Conservation (phyloP, 352 stramenopile species). For the Phytopythium cucurbitacearum region DNA sequence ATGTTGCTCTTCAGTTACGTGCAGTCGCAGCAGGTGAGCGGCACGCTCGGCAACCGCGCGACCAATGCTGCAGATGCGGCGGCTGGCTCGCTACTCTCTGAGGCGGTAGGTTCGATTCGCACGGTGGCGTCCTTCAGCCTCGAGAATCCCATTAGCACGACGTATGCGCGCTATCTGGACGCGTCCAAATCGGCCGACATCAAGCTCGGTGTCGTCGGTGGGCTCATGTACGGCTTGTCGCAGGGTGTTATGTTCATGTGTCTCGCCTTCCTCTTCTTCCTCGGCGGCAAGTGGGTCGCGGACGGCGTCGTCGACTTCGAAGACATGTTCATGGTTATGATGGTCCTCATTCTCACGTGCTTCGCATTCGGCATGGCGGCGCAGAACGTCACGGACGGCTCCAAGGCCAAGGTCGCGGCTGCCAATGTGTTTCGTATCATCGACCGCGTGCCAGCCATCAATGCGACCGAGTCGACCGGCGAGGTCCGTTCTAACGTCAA, state of each 20-base stretch:
- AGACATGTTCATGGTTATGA: constrained; percentile 68
- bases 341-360: constrained; percentile 40
- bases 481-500: constrained; percentile 5
- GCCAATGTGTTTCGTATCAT: constrained; percentile 44
- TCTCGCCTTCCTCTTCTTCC: constrained; percentile 67
- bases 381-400: constrained; percentile 16
- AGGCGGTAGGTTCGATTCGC: constrained; percentile 29
- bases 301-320: constrained; percentile 54
- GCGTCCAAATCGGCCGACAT: constrained; percentile 19
- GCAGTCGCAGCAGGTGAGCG: constrained; percentile 15
- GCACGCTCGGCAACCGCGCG: constrained; percentile 13
- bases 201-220: constrained; percentile 34
- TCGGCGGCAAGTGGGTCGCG: constrained; percentile 36
- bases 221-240: constrained; percentile 41
- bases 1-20: constrained; percentile 7
- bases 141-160: constrained; percentile 11
- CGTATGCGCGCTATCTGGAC: constrained; percentile 19
- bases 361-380: constrained; percentile 24
- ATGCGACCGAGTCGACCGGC: constrained; percentile 29
- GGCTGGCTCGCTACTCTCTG: constrained; percentile 17
- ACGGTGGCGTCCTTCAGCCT: constrained; percentile 38
- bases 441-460: constrained; percentile 34
- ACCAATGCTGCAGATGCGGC: constrained; percentile 21
- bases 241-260: constrained; percentile 48
- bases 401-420: constrained; percentile 19